A percentile compares a stretch with the other conserved stretches of the same genome.
Conservation (phyloP, 306 rosid species). For the Comarum palustre region DNA sequence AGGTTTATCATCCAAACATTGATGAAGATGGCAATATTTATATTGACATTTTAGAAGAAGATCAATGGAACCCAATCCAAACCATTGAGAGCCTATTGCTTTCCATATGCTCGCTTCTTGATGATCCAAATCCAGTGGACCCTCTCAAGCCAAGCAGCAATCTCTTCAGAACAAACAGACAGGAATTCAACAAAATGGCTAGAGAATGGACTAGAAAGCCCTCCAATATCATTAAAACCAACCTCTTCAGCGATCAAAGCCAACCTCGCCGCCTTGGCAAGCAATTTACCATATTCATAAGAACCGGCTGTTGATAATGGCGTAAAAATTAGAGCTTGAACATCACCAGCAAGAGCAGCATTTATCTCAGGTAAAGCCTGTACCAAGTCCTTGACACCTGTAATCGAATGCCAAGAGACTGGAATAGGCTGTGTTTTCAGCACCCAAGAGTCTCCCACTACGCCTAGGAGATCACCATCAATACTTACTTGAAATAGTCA, state of each 20-base stretch:
- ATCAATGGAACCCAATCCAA: conserved; percentile 34
- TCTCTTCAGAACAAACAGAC: not conserved
- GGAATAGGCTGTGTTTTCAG: conserved; percentile 47
- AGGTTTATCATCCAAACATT: conserved; percentile 45
- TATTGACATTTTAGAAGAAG: conserved; percentile 35
- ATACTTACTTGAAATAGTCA: conserved; percentile 57
- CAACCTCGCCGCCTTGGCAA: conserved; percentile 67
- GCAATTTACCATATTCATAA: conserved; percentile 54
- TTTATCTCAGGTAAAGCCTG: conserved; percentile 31
- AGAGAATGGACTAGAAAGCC: conserved; percentile 35
- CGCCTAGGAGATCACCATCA: conserved; percentile 65
- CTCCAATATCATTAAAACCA: conserved; percentile 31
- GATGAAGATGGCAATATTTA: conserved; percentile 34
- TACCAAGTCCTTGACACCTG: conserved; percentile 34
- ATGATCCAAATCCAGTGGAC: conserved; percentile 27
- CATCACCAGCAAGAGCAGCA: conserved; percentile 42
- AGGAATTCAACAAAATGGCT: conserved; percentile 18
- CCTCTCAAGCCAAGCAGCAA: conserved; percentile 15
- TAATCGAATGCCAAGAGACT: conserved; percentile 58
- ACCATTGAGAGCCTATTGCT: conserved; percentile 35
- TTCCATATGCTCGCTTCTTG: conserved; percentile 35
- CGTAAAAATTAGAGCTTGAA: conserved; percentile 34
- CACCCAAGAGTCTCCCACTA: conserved; percentile 59
- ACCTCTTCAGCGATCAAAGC: conserved; percentile 71
- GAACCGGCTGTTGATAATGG: conserved; percentile 24